Evolutionary conservation across 1,284 basidiomycete species (phyloP), one percentile per base, ranked within the genome.

Genomic region (Moesziomyces sp.): DNA sequence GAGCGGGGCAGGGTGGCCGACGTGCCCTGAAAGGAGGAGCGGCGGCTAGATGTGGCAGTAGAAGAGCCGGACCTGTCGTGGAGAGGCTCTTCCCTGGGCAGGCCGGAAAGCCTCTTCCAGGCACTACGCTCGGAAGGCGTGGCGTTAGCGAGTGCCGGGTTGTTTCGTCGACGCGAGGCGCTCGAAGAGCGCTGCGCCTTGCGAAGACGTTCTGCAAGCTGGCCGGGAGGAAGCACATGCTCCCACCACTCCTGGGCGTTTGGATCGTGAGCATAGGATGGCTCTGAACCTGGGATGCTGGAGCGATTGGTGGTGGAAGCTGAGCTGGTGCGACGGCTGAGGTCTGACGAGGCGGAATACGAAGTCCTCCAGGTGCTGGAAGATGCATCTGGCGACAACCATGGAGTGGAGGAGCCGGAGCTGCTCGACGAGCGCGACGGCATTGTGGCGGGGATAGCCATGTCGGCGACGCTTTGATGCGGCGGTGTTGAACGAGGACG

Each of bases 161-260:
- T 71, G 59, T 53, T 63, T 42, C 60, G 48, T 50, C 68, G 64
- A 51, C 64, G 69, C 54, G 61, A 69, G 18, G 58, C n/a, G 23
- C 46, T 61, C 24, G 73, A 55, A 18, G 72, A 74, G 35, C 59
- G 62, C 51, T 79, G 76, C 11, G 77, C 76, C 18, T 69, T 73
- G n/a, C 72, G 58, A 42, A 79, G 53, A 16, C 77, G 68, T 45
- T 79, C 76, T 9, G 73, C 73, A 9, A 79, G 66, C 53, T 79
- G 77, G 23, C 77, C 77, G 35, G 77, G 77, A 18, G 77, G 77
- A 28, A 79, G 47, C 13, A 79, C 69, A 38, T 75, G 58, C 63
- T 77, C 77, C 77, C 77, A 79, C 77, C 77, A 79, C 42, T 77
- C 63, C 38, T 72, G 62, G 10, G 65, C 60, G n/a, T 52, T 53